phyloP scores from a whole-genome alignment of 371 early-diverging fungal species.

The Lichtheimia ornata region DNA sequence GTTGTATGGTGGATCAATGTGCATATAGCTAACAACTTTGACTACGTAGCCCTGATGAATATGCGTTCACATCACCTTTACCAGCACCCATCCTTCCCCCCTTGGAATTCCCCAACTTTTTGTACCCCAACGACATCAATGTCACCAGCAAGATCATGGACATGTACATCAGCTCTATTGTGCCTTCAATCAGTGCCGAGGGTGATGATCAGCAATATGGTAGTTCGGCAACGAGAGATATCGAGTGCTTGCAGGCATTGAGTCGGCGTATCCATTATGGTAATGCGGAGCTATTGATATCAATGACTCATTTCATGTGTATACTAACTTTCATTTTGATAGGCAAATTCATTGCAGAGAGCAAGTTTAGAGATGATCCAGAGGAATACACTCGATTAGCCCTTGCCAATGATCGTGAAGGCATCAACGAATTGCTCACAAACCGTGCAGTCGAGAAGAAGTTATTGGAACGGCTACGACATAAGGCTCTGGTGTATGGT shows the following conservation, averaged over 20 bases:
- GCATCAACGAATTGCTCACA: constrained; percentile 84
- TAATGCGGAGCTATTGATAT: constrained; percentile 20
- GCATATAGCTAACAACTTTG: background rate
- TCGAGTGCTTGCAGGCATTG: constrained; percentile 89
- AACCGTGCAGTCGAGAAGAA: constrained; percentile 82
- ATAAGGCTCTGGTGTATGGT: constrained; percentile 91
- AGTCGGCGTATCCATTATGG: constrained; percentile 95
- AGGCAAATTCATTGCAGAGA: constrained; percentile 96
- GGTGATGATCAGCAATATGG: constrained; percentile 91
- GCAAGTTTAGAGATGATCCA: constrained; percentile 86
- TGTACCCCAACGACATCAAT: constrained; percentile 79
- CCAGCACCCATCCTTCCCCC: constrained; percentile 87
- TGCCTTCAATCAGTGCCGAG: constrained; percentile 61
- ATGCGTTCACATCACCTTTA: constrained; percentile 85
- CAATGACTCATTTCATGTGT: too few relatives aligned
- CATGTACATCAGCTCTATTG: constrained; percentile 72
- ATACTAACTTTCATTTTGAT: background rate
- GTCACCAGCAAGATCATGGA: constrained; percentile 79
- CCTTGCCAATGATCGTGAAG: constrained; percentile 68
- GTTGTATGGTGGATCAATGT: too few relatives aligned
- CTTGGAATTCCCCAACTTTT: constrained; percentile 72
- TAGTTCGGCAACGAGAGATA: constrained; percentile 89
- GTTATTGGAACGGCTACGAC: constrained; percentile 77
- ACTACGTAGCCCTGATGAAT: constrained; percentile 84
- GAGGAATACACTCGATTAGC: constrained; percentile 79